Base-by-base conservation (phyloP, 768 basidiomycete species). In the Panellus pusillus region DNA sequence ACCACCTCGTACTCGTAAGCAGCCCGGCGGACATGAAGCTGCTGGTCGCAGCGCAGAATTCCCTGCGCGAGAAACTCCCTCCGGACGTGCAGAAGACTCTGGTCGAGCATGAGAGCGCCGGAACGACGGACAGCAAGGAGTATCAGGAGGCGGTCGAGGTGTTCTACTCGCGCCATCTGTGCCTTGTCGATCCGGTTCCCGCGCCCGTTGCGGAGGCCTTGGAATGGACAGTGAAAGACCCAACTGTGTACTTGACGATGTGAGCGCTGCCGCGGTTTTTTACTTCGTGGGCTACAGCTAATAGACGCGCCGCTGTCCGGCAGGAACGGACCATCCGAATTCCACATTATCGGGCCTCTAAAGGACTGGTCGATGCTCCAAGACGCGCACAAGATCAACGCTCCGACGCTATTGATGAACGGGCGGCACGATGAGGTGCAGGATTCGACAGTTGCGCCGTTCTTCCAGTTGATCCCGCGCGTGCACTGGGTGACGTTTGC, bases 11-110 rank as follows among this genome's bases (percentile, higher is more conserved):
- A 38, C 61, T 82, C n/a, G 62, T 72, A 13, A 70, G 78, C 47
- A 66, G 77, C 0, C 76, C 79, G 2, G 74, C 80, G 8, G 71
- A 74, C 5, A 74, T 76, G 65, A 52, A 58, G n/a, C 62, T 80
- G 24, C 81, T 75, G 74, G 65, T 61, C 0, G 42, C 64, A 44
- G 59, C 58, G 2, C 60, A 62, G 31, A 60, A 60, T 24, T 46
- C 50, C n/a, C 54, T 73, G n/a, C 63, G 65, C 7, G 50, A 52
- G 9, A 50, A 57, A 44, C 60, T 75, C 24, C 69, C 73, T 6
- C 47, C 62, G 38, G 69, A 70, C 15, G 61, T 72, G 8, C 69
- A 70, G 54, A 70, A 66, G 18, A 39, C 60, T 7, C 49, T 74
- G 4, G 42, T 47, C 15, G 61, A 64, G 53, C 64, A 71, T 57